Percentiles rank a stretch among this genome's conserved stretches.
Evolutionary conservation across 73 alveolate genomes (phyloP).

Genomic region (Tetrahymena elliotti): DNA sequence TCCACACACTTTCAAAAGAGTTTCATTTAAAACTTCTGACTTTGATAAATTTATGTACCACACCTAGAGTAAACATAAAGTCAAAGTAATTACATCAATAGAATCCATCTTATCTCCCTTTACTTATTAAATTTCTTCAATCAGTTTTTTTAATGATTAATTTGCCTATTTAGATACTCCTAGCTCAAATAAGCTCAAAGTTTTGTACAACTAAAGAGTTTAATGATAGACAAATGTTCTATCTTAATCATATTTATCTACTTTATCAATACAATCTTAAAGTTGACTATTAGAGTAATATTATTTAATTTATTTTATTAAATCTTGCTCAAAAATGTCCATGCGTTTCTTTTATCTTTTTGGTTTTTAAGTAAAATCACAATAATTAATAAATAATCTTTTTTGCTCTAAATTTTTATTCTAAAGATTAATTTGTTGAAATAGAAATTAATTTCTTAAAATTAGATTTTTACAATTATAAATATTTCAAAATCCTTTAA

Average conservation of each 20-base stretch:
- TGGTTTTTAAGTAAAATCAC: too few species aligned
- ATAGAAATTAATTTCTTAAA: too few species aligned
- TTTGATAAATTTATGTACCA: not conserved
- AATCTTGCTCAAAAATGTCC: not conserved
- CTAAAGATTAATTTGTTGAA: too few species aligned
- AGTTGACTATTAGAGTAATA: not conserved
- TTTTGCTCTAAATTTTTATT: too few species aligned
- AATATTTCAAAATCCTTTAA: too few species aligned
- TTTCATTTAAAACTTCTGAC: not conserved
- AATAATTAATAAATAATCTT: too few species aligned
- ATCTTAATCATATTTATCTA: not conserved
- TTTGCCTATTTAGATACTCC: not conserved
- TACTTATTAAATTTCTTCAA: not conserved
- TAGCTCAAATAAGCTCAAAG: not conserved
- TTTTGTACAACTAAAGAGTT: not conserved
- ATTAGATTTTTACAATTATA: too few species aligned
- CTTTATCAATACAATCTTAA: not conserved
- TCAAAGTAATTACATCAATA: not conserved
- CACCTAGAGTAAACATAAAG: not conserved
- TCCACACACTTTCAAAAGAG: not conserved
- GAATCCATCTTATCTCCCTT: not conserved
- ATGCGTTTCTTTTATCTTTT: not conserved
- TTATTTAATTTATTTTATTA: not conserved
- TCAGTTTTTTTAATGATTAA: not conserved
- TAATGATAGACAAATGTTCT: not conserved